These are phyloP conservation scores for Lachnellula arida DNA, from an alignment of 2,329 filamentous ascomycete species.

Conservation along the genomic window DNA sequence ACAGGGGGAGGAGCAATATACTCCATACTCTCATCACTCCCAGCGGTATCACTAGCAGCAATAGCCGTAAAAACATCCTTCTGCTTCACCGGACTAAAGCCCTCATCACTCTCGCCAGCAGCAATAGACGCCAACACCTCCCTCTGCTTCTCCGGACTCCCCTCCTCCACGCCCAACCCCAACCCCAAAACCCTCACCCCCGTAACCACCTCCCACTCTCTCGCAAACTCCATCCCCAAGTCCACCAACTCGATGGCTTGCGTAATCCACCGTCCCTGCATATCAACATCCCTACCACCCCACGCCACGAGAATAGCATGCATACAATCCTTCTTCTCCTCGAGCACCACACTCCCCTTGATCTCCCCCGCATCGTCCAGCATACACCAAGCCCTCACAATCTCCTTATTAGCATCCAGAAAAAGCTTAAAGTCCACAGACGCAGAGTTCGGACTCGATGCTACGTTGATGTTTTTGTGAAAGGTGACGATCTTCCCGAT, in stretches of 20 bases:
- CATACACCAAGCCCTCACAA: conserved; percentile 3
- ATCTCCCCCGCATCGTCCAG: background rate
- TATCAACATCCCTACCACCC: background rate
- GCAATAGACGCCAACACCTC: background rate
- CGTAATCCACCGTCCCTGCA: background rate
- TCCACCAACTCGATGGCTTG: background rate
- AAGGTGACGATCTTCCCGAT: background rate
- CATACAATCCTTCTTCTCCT: conserved; percentile 2
- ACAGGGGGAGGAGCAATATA: conserved; percentile 9
- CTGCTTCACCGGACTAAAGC: background rate
- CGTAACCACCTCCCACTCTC: conserved; percentile 4
- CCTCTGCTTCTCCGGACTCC: background rate
- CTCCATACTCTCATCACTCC: conserved; percentile 14
- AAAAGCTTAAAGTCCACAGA: conserved; percentile 2
- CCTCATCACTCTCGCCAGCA: no score
- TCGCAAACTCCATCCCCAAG: background rate
- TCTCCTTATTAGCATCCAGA: conserved; percentile 7
- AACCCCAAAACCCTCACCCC: background rate
- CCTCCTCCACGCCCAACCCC: background rate
- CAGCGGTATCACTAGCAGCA: no score
- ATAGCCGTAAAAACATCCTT: background rate
- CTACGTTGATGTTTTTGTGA: background rate
- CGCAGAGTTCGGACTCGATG: background rate
- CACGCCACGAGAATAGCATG: conserved; percentile 4
- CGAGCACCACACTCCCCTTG: background rate